Evolutionary conservation across 2,329 filamentous ascomycete species (phyloP).

Genomic region (Fonsecaea erecta): DNA sequence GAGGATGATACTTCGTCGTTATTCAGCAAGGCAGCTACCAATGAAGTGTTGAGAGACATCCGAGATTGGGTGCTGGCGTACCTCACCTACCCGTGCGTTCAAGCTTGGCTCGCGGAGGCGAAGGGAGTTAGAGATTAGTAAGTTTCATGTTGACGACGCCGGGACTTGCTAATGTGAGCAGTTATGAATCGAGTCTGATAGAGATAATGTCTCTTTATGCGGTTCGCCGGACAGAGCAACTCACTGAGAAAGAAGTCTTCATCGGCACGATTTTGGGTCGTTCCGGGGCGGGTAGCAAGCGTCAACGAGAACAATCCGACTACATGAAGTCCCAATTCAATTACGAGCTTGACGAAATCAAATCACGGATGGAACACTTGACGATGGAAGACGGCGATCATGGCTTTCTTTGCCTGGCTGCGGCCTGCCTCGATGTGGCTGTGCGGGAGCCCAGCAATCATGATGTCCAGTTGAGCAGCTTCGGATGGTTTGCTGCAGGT

Average conservation of each 20-base stretch:
- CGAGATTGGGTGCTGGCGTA: constrained; percentile 35
- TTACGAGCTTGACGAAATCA: constrained; percentile 41
- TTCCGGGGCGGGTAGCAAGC: constrained; percentile 45
- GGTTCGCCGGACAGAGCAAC: constrained; percentile 46
- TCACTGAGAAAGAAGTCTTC: constrained; percentile 62
- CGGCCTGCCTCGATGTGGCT: constrained; percentile 19
- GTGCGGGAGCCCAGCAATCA: constrained; percentile 1
- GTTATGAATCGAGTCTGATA: constrained; percentile 59
- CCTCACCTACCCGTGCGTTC: constrained; percentile 24
- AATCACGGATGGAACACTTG: constrained; percentile 15
- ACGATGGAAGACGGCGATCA: constrained; percentile 7
- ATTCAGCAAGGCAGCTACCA: constrained; percentile 37
- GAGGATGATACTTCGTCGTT: constrained; percentile 37
- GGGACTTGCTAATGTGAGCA: constrained; percentile 38
- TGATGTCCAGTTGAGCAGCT: constrained; percentile 21
- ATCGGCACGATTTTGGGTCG: constrained; percentile 62
- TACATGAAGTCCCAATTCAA: constrained; percentile 53
- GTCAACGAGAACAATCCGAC: constrained; percentile 49
- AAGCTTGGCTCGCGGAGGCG: constrained; percentile 31
- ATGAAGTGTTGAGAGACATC: constrained; percentile 39
- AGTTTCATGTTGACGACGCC: constrained; percentile 19
- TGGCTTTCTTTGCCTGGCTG: constrained; percentile 18
- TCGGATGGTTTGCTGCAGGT: constrained; percentile 27
- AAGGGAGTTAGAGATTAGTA: constrained; percentile 34
- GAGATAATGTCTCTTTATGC: constrained; percentile 55